Evolutionary conservation across 2,329 filamentous ascomycete species (phyloP), one percentile per base, ranked within the genome.

Genomic region (Talaromyces marneffei): DNA sequence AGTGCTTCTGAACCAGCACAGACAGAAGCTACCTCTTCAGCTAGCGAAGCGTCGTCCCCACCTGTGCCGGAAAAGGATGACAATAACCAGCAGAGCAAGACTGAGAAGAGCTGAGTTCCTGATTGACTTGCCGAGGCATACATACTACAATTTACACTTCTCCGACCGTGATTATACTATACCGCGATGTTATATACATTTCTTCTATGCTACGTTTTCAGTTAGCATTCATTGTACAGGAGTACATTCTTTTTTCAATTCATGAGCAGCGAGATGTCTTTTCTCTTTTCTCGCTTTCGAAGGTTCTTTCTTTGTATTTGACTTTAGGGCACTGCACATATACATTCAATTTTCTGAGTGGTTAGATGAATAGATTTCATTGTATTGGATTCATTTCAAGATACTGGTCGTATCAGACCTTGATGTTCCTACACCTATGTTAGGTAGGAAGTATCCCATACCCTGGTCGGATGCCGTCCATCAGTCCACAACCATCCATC

Each of bases 41-140:
- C 31, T 20, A 46, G 27, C 10, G 39, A 53, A 39, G 35, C 35
- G 18, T 44, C 60, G 16, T 59, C 61, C 4, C 40, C 61, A 8
- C 50, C 52, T 10, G 57, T 57, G 8, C 50, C 54, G 40, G 55
- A 59, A 39, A 62, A 58, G 33, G 56, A 62, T 31, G 39, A 42
- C 56, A 53, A 52, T 16, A 58, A n/a, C n/a, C 55, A 44, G 39
- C 14, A 52, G 23, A 44, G 1, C 46, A 52, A 55, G 25, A 18
- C 48, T 40, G 27, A 52, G n/a, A 20, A 52, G n/a, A 52, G 16
- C 20, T 31, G n/a, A 52, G 3, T 9, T 52, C n/a, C 27, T 46
- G 25, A n/a, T 33, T 9, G 16, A 46, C 14, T 46, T 35, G 48
- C 29, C 33, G 9, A 3, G 5, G 27, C 2, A 52, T 52, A 52